Evolutionary conservation across 108 stramenopile species (phyloP), one percentile per base, ranked within the genome.

Genomic region (Bacterosira constricta): DNA sequence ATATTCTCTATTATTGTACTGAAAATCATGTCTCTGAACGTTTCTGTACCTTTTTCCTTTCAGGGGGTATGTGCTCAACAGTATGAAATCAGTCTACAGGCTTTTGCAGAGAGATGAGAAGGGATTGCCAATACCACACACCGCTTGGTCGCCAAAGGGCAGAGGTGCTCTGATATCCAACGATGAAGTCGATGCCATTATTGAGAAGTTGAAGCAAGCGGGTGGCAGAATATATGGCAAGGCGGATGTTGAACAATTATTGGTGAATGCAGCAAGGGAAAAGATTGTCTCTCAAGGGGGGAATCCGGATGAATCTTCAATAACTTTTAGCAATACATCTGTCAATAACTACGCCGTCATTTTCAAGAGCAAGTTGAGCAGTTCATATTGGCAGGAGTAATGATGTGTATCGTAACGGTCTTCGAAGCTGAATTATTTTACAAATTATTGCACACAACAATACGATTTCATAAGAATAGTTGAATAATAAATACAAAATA

Each of bases 301-400:
- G 12, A 36, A 61, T 61, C 37, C 38, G 18, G 38, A 41, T 18
- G 11, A 8, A 36, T 25, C 36, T 9, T 26, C 26, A 25, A 20
- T 36, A 2, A 18, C 6, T 1, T 41, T 61, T 61, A 41, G 38
- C 38, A 41, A 17, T 23, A 39, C 37, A 3, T n/a, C 39, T 6
- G 4, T 61, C 1, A 8, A 39, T 15, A 61, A 61, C 20, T 61
- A 61, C 9, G 18, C 8, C 35, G 20, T 3, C 21, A 38, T 61
- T 38, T 61, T 61, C 38, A 38, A 41, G 38, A 61, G 59, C 39
- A 61, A 61, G 59, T 29, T 61, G 7, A 36, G 25, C 38, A 10
- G 1, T 38, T 1, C n/a, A 4, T 39, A 39, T 61, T 61, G 37
- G 59, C 2, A 5, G 17, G 42, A 44, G 17, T 44, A 17, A 44